phyloP scores from a whole-genome alignment of 257 asterid genomes.

The Forsythia viridissima region DNA sequence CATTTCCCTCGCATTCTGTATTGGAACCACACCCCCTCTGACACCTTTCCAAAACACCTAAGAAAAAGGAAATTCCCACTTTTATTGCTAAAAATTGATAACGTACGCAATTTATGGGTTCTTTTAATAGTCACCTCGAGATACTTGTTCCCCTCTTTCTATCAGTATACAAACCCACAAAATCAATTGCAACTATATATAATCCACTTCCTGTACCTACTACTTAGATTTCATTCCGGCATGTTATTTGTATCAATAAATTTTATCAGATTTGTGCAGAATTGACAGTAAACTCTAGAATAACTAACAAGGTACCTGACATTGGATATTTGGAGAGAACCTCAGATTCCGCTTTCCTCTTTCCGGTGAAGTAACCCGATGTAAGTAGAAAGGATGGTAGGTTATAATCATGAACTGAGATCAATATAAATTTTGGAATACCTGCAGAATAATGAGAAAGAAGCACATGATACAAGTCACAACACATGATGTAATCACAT shows the following conservation, averaged over 20 bases:
- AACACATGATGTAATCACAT: neutral
- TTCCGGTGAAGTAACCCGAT: conserved; percentile 84
- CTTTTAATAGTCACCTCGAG: neutral
- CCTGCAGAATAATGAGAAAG: conserved; percentile 49
- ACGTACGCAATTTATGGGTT: too few relatives aligned
- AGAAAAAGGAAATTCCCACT: too few relatives aligned
- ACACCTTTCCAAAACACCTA: too few relatives aligned
- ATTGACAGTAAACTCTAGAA: neutral
- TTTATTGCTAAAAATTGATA: too few relatives aligned
- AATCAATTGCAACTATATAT: neutral
- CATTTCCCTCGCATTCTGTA: too few relatives aligned
- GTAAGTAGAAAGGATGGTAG: conserved; percentile 80
- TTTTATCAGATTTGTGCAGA: neutral
- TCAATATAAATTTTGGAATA: conserved; percentile 80
- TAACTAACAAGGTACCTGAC: conserved; percentile 53
- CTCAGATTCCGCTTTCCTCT: conserved; percentile 98
- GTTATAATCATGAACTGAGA: conserved; percentile 96
- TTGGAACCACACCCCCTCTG: too few relatives aligned
- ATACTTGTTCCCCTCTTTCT: neutral
- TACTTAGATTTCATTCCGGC: neutral
- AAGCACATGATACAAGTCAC: neutral
- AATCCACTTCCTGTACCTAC: neutral
- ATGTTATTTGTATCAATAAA: neutral
- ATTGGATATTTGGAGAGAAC: conserved; percentile 83
- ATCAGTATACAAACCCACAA: neutral